Conservation (phyloP, 2,329 filamentous ascomycete species). For the Blastomyces emzantsi region DNA sequence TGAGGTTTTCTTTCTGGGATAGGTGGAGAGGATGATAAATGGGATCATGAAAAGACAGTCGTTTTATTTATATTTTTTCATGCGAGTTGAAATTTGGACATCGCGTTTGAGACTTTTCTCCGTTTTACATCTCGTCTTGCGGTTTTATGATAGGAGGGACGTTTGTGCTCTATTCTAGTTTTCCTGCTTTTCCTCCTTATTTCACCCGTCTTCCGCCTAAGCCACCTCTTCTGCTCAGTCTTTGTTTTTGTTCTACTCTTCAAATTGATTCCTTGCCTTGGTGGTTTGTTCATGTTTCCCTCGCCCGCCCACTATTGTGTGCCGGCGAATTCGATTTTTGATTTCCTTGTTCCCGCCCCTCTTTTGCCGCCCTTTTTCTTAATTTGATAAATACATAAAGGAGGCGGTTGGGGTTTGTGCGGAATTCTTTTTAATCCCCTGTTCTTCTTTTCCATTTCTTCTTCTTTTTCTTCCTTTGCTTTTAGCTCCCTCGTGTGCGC, state of each 20-base stretch:
- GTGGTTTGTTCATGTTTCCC: background rate
- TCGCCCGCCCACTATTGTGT: background rate
- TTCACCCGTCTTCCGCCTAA: background rate
- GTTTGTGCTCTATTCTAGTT: background rate
- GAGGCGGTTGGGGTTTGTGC: background rate
- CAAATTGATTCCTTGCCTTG: background rate
- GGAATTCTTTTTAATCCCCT: background rate
- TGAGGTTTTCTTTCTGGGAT: slow-evolving; percentile 1
- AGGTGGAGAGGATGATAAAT: background rate
- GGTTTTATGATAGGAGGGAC: background rate
- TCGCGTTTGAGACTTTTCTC: background rate
- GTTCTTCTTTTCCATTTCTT: background rate
- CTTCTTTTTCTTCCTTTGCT: background rate
- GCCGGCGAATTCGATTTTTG: background rate
- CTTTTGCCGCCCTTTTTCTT: background rate
- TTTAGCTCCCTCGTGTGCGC: background rate
- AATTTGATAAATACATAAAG: background rate
- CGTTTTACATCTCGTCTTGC: background rate
- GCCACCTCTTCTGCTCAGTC: background rate
- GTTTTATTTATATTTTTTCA: background rate
- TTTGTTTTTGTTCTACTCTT: background rate
- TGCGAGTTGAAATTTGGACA: background rate
- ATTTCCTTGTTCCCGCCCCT: background rate
- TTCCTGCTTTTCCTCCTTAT: background rate
- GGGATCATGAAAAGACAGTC: background rate